Evolutionary conservation across 345 rosid genomes (phyloP).

Genomic region (Clarkia xantiana): DNA sequence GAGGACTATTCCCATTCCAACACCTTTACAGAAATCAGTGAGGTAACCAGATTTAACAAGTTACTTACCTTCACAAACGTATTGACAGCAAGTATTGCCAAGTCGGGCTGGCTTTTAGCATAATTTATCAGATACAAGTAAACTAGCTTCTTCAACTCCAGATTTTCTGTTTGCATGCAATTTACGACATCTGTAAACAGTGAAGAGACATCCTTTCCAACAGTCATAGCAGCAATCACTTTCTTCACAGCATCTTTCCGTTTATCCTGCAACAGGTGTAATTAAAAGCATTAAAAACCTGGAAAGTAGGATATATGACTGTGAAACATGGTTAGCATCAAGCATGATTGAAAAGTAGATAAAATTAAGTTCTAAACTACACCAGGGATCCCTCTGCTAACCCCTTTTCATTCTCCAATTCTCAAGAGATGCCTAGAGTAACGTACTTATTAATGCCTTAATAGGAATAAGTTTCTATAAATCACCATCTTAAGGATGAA

Average conservation of each 20-base stretch:
- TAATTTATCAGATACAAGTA: constrained; percentile 91
- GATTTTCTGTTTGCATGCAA: constrained; percentile 99
- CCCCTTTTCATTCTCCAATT: too few relatives aligned
- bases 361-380: too few relatives aligned
- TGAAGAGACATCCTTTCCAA: constrained; percentile 96
- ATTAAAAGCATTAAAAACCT: background rate
- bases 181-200: constrained; percentile 96
- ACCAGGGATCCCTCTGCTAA: too few relatives aligned
- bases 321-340: background rate
- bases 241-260: constrained; percentile 99
- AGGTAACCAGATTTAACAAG: background rate
- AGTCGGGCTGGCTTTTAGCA: constrained; percentile 98
- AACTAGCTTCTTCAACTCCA: constrained; percentile 99
- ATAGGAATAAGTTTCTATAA: too few relatives aligned
- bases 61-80: constrained; percentile 84
- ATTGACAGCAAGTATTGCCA: constrained; percentile 95
- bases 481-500: too few relatives aligned
- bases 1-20: too few relatives aligned
- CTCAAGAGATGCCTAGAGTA: too few relatives aligned
- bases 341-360: background rate
- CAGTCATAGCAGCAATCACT: constrained; percentile 99
- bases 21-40: too few relatives aligned
- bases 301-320: background rate
- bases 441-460: too few relatives aligned
- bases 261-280: constrained; percentile 52